phyloP scores from a whole-genome alignment of 2,329 filamentous ascomycete species.

The Clonostachys chloroleuca region DNA sequence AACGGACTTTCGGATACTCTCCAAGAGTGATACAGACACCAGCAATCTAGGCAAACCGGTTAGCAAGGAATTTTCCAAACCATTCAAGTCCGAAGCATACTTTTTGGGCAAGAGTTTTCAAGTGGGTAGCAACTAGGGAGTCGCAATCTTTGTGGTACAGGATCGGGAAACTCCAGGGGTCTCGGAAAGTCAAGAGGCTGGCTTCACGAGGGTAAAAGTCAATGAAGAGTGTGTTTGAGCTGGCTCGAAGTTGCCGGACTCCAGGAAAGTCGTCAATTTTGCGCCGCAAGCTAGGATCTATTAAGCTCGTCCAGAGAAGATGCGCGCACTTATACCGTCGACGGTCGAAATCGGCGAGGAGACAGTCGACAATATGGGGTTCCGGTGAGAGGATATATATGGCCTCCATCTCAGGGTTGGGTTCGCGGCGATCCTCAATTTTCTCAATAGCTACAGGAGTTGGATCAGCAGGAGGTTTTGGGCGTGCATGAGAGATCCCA shows the following conservation, averaged over 20 bases:
- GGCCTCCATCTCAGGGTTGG: slow-evolving; percentile 88
- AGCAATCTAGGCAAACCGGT: slow-evolving; percentile 20
- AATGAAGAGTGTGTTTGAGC: slow-evolving; percentile 77
- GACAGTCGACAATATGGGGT: slow-evolving; percentile 85
- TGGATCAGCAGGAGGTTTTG: not conserved
- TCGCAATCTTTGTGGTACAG: slow-evolving; percentile 91
- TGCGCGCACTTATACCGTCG: slow-evolving; percentile 75
- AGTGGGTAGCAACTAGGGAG: slow-evolving; percentile 73
- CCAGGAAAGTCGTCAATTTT: slow-evolving; percentile 69
- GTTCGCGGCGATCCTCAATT: slow-evolving; percentile 80
- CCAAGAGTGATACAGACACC: slow-evolving; percentile 85
- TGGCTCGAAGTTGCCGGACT: slow-evolving; percentile 70
- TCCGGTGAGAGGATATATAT: slow-evolving; percentile 87
- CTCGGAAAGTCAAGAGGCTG: slow-evolving; percentile 83
- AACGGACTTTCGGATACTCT: slow-evolving; percentile 90
- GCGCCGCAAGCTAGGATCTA: slow-evolving; percentile 66
- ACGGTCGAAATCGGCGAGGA: slow-evolving; percentile 87
- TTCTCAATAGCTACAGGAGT: slow-evolving; percentile 74
- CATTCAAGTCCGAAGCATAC: slow-evolving; percentile 34
- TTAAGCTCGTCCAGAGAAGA: slow-evolving; percentile 79
- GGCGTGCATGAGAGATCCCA: not conserved
- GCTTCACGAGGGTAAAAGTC: slow-evolving; percentile 91
- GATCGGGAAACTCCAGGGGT: slow-evolving; percentile 93
- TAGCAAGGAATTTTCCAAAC: not conserved
- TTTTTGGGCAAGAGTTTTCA: slow-evolving; percentile 85